Evolutionary conservation across 208 protist genomes (phyloP).

Genomic region (Acanthamoeba culbertsoni): DNA sequence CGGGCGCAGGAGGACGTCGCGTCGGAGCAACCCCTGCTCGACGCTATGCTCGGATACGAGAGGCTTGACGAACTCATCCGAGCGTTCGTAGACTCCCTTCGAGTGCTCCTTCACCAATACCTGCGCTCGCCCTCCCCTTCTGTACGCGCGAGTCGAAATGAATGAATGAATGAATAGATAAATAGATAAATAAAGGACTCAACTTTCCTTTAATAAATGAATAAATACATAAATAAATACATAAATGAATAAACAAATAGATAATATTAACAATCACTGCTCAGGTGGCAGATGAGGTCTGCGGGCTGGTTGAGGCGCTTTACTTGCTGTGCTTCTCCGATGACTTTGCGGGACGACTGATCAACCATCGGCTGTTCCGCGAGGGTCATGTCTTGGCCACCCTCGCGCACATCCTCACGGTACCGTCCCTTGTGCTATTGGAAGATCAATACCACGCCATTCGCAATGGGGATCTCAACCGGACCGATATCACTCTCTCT

Average conservation of each 20-base stretch:
- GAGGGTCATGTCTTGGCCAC: not conserved
- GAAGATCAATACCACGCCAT: no score
- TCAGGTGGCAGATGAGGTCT: not conserved
- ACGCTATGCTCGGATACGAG: not conserved
- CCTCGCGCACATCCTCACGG: not conserved
- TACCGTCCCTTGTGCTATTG: not conserved
- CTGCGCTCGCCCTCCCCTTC: not conserved
- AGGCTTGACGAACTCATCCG: not conserved
- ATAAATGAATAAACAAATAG: no score
- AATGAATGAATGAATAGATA: no score
- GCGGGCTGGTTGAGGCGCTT: not conserved
- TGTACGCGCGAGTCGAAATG: no score
- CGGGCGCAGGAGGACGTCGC: not conserved
- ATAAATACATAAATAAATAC: no score
- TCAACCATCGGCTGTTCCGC: not conserved
- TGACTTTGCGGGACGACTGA: not conserved
- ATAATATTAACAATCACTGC: no score
- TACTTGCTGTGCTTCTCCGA: conserved; percentile 20
- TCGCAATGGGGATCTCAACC: no score
- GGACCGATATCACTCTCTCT: not conserved
- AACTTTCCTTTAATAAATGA: no score
- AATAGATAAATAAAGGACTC: no score
- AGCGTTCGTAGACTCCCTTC: not conserved
- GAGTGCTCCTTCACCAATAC: not conserved
- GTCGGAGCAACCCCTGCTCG: not conserved